Evolutionary conservation across 495 filamentous ascomycete species (phyloP).

Genomic region (Lentithecium fluviatile): DNA sequence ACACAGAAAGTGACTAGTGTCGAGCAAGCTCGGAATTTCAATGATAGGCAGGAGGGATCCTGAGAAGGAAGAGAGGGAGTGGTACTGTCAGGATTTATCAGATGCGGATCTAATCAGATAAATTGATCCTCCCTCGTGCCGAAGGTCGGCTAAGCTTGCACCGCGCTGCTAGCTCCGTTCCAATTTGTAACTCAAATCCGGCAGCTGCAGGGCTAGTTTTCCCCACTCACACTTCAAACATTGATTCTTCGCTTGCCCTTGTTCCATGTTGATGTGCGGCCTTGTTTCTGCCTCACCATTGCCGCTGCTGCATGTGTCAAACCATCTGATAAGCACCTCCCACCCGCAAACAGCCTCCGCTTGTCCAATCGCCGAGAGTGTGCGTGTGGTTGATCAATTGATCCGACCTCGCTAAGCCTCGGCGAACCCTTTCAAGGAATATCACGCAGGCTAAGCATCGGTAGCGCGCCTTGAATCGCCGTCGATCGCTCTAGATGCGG

Average conservation of each 20-base stretch:
- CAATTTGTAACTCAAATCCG: no score
- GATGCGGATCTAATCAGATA: constrained; percentile 21
- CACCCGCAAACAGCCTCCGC: not conserved
- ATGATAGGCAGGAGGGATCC: not conserved
- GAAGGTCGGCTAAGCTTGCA: constrained; percentile 1
- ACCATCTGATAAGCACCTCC: not conserved
- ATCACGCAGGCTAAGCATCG: constrained; percentile 5
- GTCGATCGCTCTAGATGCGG: no score
- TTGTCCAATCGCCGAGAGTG: not conserved
- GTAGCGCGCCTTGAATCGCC: not conserved
- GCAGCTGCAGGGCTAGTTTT: no score
- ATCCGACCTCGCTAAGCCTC: no score
- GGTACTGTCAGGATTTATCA: constrained; percentile 8
- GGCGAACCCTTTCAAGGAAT: not conserved
- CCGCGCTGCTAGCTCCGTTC: no score
- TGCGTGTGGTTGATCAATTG: no score
- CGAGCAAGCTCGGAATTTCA: not conserved
- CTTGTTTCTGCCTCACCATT: not conserved
- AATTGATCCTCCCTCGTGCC: not conserved
- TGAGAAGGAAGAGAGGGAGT: no score
- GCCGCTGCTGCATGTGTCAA: not conserved
- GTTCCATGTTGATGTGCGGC: not conserved
- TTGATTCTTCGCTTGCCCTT: not conserved
- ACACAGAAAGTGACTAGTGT: not conserved
- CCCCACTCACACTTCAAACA: not conserved